A percentile compares a stretch with the other conserved stretches of the same genome.
phyloP scores from a whole-genome alignment of 208 protist species.

The Wallacemonas sp. region DNA sequence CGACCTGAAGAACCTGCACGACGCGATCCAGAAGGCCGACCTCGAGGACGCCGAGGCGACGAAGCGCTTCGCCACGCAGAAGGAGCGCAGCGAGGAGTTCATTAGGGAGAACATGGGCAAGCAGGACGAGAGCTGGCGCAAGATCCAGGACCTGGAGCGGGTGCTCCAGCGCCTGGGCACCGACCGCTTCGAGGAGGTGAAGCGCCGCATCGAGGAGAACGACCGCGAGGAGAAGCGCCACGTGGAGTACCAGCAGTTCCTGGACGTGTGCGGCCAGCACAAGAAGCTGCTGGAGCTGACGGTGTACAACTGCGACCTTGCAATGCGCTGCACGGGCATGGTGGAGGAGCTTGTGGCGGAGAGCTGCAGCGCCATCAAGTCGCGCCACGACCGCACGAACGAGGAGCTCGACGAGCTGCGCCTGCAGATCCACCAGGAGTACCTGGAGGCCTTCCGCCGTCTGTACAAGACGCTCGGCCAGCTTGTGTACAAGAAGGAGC shows the following conservation, averaged over 20 bases:
- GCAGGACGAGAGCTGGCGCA: slow-evolving; percentile 72
- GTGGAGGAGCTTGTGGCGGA: slow-evolving; percentile 76
- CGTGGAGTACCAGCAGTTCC: slow-evolving; percentile 88
- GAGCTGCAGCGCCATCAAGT: slow-evolving; percentile 74
- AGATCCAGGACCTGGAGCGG: slow-evolving; percentile 76
- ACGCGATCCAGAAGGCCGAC: slow-evolving; percentile 71
- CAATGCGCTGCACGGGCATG: slow-evolving; percentile 56
- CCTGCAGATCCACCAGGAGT: slow-evolving; percentile 71
- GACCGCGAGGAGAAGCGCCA: slow-evolving; percentile 81
- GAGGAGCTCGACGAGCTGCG: slow-evolving; percentile 57
- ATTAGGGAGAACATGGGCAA: slow-evolving; percentile 60
- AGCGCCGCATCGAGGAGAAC: slow-evolving; percentile 82
- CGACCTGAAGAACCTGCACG: slow-evolving; percentile 69
- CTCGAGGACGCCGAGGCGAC: slow-evolving; percentile 71
- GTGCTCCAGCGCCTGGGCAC: slow-evolving; percentile 70
- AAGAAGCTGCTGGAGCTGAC: slow-evolving; percentile 78
- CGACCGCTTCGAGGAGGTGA: slow-evolving; percentile 79
- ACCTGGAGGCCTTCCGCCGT: slow-evolving; percentile 69
- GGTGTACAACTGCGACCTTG: slow-evolving; percentile 72
- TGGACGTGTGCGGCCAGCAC: slow-evolving; percentile 75
- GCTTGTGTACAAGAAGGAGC: slow-evolving; percentile 78
- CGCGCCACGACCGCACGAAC: slow-evolving; percentile 67
- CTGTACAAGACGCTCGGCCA: slow-evolving; percentile 80
- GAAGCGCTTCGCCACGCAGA: slow-evolving; percentile 64
- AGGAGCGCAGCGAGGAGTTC: slow-evolving; percentile 64